Percentiles rank a stretch among this genome's conserved stretches.
Conservation (phyloP, 2,329 filamentous ascomycete genomes). For the Coniochaeta ligniaria region DNA sequence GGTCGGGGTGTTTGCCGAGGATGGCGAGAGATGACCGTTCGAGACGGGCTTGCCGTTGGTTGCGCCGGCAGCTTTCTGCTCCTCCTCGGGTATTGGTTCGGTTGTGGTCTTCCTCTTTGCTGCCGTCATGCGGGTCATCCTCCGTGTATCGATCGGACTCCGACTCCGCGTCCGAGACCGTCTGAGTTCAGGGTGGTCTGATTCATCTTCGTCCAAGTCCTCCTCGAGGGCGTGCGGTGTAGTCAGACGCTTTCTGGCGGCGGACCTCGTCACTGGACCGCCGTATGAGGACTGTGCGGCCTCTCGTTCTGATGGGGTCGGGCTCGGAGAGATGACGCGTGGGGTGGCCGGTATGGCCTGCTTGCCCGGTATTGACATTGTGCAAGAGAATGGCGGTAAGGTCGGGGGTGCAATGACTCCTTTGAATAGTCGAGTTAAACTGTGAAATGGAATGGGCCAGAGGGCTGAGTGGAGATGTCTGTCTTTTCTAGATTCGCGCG, state of each 20-base stretch:
- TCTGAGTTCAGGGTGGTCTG: slow-evolving; percentile 41
- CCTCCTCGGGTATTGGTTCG: slow-evolving; percentile 10
- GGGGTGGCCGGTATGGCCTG: slow-evolving; percentile 66
- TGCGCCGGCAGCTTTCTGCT: not conserved
- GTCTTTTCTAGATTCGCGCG: slow-evolving; percentile 41
- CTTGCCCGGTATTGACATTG: slow-evolving; percentile 45
- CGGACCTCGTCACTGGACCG: slow-evolving; percentile 71
- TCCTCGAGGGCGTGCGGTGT: slow-evolving; percentile 57
- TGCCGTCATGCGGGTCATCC: slow-evolving; percentile 43
- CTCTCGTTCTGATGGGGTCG: slow-evolving; percentile 57
- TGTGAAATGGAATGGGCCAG: slow-evolving; percentile 40
- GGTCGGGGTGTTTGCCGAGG: slow-evolving; percentile 34
- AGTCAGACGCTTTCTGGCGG: slow-evolving; percentile 50
- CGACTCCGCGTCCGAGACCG: slow-evolving; percentile 65
- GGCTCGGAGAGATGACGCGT: slow-evolving; percentile 84
- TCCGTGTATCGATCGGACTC: slow-evolving; percentile 52
- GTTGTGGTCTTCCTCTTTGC: slow-evolving; percentile 19
- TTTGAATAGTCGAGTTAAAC: slow-evolving; percentile 42
- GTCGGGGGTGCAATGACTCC: slow-evolving; percentile 49
- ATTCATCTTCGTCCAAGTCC: slow-evolving; percentile 41
- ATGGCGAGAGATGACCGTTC: slow-evolving; percentile 67
- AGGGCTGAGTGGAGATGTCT: slow-evolving; percentile 37
- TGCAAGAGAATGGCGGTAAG: slow-evolving; percentile 52
- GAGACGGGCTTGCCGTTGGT: slow-evolving; percentile 12
- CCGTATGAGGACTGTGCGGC: slow-evolving; percentile 55